Evolutionary conservation across 805 yeast genomes (phyloP).

Genomic region (Metschnikowia kofuensis): DNA sequence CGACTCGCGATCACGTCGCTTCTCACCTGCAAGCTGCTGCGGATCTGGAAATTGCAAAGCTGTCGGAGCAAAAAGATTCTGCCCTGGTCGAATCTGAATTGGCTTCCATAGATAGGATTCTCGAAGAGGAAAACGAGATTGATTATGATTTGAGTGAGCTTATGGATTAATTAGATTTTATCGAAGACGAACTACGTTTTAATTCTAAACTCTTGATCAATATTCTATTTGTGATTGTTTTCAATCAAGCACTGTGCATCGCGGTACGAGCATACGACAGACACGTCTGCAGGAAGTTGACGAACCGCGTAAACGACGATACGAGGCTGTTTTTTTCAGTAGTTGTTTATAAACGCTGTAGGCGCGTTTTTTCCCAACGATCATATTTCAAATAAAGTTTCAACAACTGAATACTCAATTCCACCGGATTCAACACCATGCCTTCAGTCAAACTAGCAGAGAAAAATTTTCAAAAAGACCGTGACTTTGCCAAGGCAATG

Average conservation of each 20-base stretch:
- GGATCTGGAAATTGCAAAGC: background rate
- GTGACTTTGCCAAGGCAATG: slow-evolving; percentile 75
- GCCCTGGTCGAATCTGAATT: slow-evolving; percentile 14
- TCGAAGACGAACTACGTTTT: no score
- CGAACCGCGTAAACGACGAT: slow-evolving; percentile 17
- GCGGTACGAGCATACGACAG: slow-evolving; percentile 7
- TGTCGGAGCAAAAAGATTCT: background rate
- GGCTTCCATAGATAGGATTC: slow-evolving; percentile 31
- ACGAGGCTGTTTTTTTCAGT: slow-evolving; percentile 12
- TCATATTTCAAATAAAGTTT: slow-evolving; percentile 9
- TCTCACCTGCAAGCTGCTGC: background rate
- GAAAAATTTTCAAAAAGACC: slow-evolving; percentile 58
- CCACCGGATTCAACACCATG: slow-evolving; percentile 11
- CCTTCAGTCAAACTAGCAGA: slow-evolving; percentile 33
- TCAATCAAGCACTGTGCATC: background rate
- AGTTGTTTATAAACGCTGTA: slow-evolving; percentile 7
- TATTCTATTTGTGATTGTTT: no score
- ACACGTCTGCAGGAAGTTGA: slow-evolving; percentile 1
- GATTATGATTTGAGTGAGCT: slow-evolving; percentile 32
- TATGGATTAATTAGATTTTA: background rate
- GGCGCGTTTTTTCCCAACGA: background rate
- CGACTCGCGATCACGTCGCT: background rate
- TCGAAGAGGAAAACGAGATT: slow-evolving; percentile 38
- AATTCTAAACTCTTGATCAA: no score
- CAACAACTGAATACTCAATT: slow-evolving; percentile 14